A percentile compares a stretch with the other conserved stretches of the same genome.
Conservation (phyloP, 2,329 filamentous ascomycete genomes). For the Exophiala viscosa region DNA sequence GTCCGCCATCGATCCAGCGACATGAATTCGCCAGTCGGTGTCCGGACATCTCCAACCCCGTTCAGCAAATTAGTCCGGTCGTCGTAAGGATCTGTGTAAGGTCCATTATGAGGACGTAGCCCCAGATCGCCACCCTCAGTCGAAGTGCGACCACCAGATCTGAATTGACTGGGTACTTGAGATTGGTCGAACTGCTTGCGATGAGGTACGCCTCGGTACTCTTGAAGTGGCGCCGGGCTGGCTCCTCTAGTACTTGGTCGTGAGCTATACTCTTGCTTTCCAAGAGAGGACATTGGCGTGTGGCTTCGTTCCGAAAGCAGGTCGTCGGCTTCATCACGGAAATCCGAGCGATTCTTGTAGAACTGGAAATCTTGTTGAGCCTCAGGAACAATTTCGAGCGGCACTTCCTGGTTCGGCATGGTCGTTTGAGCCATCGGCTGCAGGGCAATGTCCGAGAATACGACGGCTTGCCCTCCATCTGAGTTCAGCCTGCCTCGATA, state of each 20-base stretch:
- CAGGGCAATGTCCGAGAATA: constrained; percentile 79
- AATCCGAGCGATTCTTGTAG: constrained; percentile 86
- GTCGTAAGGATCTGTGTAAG: constrained; percentile 23
- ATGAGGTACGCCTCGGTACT: constrained; percentile 4
- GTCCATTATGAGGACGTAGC: constrained; percentile 7
- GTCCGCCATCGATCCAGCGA: constrained; percentile 22
- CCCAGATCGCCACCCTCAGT: constrained; percentile 12
- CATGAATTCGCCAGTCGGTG: constrained; percentile 27
- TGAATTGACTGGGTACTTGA: constrained; percentile 14
- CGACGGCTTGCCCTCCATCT: constrained; percentile 51
- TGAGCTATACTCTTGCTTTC: constrained; percentile 41
- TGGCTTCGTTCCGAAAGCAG: constrained; percentile 32
- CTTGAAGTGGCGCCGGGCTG: constrained; percentile 27
- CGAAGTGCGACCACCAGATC: background rate
- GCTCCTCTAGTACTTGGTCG: constrained; percentile 31
- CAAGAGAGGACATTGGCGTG: constrained; percentile 15
- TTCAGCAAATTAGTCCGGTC: constrained; percentile 24
- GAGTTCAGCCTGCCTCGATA: constrained; percentile 78
- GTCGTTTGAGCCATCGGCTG: constrained; percentile 42
- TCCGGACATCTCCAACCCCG: constrained; percentile 18
- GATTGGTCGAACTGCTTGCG: constrained; percentile 20
- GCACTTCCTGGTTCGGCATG: constrained; percentile 49
- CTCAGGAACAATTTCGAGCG: constrained; percentile 88
- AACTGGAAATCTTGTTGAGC: constrained; percentile 83
- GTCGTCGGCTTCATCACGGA: constrained; percentile 79